phyloP scores from a whole-genome alignment of 2,329 filamentous ascomycete species.

The Exutisphaerella laricina region DNA sequence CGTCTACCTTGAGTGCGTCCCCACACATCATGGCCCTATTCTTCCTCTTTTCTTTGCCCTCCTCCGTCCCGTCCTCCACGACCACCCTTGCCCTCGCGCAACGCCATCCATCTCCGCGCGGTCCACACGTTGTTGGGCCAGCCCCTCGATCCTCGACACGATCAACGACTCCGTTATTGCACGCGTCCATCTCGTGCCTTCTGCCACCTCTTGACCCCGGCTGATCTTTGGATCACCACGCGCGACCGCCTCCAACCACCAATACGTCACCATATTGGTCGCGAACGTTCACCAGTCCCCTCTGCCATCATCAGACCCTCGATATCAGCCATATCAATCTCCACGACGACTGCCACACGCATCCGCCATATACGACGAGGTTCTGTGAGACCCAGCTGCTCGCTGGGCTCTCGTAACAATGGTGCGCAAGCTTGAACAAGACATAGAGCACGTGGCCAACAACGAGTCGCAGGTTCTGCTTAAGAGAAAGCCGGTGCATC shows the following conservation, averaged over 20 bases:
- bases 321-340: constrained; percentile 2
- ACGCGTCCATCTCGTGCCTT: neutral
- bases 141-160: no score
- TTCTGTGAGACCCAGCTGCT: constrained; percentile 16
- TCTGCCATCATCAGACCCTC: constrained; percentile 2
- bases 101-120: no score
- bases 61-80: constrained; percentile 48
- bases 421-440: constrained; percentile 16
- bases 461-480: constrained; percentile 67
- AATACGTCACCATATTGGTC: constrained; percentile 55
- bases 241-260: neutral
- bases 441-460: constrained; percentile 16
- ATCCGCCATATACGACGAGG: neutral
- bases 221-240: neutral
- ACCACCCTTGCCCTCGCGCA: constrained; percentile 56
- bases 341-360: constrained; percentile 2
- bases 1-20: no score
- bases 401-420: constrained; percentile 22
- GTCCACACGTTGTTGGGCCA: no score
- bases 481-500: constrained; percentile 91
- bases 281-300: constrained; percentile 1
- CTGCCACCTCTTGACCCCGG: neutral
- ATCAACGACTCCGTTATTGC: no score
- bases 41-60: no score
- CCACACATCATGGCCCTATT: no score